Conservation (phyloP, 352 stramenopile species). For the Phytophthora hibernalis region DNA sequence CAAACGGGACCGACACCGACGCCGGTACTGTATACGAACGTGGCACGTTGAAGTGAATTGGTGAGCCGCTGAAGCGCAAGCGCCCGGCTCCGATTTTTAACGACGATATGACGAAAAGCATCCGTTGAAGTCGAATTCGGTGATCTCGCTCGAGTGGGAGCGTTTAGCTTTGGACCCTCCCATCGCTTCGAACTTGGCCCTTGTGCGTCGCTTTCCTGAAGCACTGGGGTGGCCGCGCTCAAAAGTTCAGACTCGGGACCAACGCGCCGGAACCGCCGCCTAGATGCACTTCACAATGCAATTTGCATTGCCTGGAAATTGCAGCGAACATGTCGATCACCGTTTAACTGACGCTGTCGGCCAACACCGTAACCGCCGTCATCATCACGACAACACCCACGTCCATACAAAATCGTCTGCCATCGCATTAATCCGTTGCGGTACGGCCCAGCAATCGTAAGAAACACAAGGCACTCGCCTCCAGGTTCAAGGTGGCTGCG, state of each 20-base stretch:
- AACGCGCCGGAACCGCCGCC: not conserved
- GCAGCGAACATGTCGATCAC: not conserved
- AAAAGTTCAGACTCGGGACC: not conserved
- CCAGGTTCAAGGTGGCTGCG: not conserved
- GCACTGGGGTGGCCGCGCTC: not conserved
- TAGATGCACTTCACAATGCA: not conserved
- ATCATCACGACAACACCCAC: not conserved
- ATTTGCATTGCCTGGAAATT: not conserved
- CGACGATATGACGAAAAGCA: constrained; percentile 16
- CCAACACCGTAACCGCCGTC: not conserved
- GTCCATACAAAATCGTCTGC: not conserved
- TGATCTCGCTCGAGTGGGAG: not conserved
- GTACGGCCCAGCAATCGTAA: not conserved
- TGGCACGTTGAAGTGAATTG: constrained; percentile 32
- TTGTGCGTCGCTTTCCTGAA: not conserved
- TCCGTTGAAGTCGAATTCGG: constrained; percentile 5
- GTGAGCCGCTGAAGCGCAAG: constrained; percentile 32
- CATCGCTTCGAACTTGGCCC: not conserved
- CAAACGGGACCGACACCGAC: not conserved
- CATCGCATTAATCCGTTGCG: not conserved
- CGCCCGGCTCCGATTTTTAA: constrained; percentile 16
- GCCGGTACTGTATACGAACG: constrained; percentile 14
- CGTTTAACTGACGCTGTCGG: not conserved
- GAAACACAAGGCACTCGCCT: not conserved
- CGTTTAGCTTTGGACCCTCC: not conserved